A percentile compares a stretch with the other conserved stretches of the same genome.
Evolutionary conservation across 2,329 filamentous ascomycete species (phyloP).

Genomic region (Paecilomyces dactylethromorphus): DNA sequence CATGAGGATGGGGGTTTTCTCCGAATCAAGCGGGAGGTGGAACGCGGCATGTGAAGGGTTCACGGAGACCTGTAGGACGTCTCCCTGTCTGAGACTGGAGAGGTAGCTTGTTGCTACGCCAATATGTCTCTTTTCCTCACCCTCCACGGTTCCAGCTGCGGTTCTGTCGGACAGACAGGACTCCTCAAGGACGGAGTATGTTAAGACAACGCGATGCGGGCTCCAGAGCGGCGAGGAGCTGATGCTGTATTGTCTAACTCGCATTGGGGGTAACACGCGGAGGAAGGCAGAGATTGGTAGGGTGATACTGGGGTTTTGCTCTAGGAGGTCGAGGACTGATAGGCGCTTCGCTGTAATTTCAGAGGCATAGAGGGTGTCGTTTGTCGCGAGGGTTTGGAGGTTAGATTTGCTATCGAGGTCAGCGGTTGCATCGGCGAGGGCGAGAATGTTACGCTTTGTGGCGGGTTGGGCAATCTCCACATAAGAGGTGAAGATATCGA

Average conservation of each 20-base stretch:
- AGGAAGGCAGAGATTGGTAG: not conserved
- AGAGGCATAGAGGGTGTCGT: not conserved
- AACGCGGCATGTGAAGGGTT: too few species aligned
- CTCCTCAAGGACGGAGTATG: too few species aligned
- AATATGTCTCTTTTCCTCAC: too few species aligned
- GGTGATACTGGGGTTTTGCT: not conserved
- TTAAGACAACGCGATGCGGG: too few species aligned
- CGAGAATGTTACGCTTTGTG: not conserved
- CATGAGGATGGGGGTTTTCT: too few species aligned
- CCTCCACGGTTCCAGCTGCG: too few species aligned
- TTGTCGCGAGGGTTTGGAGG: not conserved
- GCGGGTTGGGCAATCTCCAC: not conserved
- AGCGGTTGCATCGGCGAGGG: too few species aligned
- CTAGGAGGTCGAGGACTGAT: not conserved
- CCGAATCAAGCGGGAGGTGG: too few species aligned
- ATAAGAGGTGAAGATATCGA: not conserved
- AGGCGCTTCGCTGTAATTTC: not conserved
- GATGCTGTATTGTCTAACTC: not conserved
- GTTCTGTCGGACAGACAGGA: too few species aligned
- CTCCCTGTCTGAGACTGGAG: too few species aligned
- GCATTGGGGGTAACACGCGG: not conserved
- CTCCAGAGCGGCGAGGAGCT: not conserved
- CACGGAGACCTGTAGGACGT: too few species aligned
- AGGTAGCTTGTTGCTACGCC: too few species aligned
- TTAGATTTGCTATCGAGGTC: not conserved